Evolutionary conservation across 2,329 filamentous ascomycete genomes (phyloP), one percentile per base, ranked within the genome.

Genomic region (Aulographum hederae): DNA sequence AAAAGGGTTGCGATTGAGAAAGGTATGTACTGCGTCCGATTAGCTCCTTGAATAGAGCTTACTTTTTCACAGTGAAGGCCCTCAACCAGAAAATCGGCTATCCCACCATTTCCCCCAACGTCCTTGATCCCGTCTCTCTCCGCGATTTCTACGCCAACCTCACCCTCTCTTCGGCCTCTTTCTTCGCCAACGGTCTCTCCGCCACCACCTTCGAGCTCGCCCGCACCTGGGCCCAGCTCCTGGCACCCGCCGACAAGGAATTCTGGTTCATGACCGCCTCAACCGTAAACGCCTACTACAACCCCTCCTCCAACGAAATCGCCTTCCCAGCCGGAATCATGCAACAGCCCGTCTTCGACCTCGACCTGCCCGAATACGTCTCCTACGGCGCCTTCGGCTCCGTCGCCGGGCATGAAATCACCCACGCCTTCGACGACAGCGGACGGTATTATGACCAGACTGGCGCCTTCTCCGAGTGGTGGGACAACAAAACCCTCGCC

Each of bases 81-180:
- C 78, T 79, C 38, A 54, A 66, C 13, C 69, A 75, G 39, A 77
- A 77, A 45, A 73, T 79, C 32, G 73, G 73, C 2, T 78, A 75
- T 42, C 72, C 73, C 2, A 69, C 65, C 2, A 64, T 43, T 41
- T 67, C 62, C 35, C 73, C 73, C 2, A 58, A 77, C 37, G 64
- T 77, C 23, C 60, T 67, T 47, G 59, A 77, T 36, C 63, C 73
- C 0, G 47, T 54, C 6, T 60, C 54, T 5, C 54, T 79, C 2
- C 51, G 62, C 12, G 46, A 61, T 1, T 77, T 69, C 45, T 79
- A 79, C 45, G 45, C 48, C 2, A 47, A 50, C 0, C 53, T 75
- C 16, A 52, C 63, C 3, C 54, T 77, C 2, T 61, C 56, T 3
- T 49, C 57, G 0, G 48, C 57, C 4, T 53, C 57, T 0, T 71